Base-by-base conservation (phyloP, 2,329 filamentous ascomycete genomes). In the Ustulina deusta region DNA sequence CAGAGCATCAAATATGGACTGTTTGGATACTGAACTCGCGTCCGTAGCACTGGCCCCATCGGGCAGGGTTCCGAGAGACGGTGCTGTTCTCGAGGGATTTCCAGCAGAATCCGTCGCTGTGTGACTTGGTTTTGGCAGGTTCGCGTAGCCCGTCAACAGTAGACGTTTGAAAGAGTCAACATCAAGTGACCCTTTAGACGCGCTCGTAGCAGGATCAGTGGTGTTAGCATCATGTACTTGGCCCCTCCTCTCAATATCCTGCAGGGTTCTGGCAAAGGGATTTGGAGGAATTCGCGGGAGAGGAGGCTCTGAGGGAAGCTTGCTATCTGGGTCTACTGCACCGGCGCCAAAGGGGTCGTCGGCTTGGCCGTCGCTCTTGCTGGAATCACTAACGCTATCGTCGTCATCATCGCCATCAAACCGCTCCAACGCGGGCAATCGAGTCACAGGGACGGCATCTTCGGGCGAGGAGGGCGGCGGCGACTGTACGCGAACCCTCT, bases 131-230 rank as follows among this genome's bases (percentile, higher is more conserved):
- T 38, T 73, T 34, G 76, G 65, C 51, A 78, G 69, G 48, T 80
- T 85, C 40, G 86, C 77, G 73, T 89, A 87, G 22, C 93, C 93
- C 0, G 92, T 96, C 81, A 96, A 83, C 55, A 96, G 84, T 68
- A 96, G 80, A 66, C 90, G 86, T 75, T 90, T 90, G 80, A 96
- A 96, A 7, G 92, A 89, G 75, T 93, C 89, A 0, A 95, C 93
- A 75, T 96, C 91, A 70, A 95, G 79, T 0, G 88, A 84, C 20
- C 78, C 81, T 71, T 81, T 84, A 9, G 69, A 59, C 44, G 74
- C 75, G 69, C 76, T 64, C 68, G 75, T 13, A 68, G 79, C 74
- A 72, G 79, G 62, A 72, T 78, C 74, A 72, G 79, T 63, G 72
- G 78, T 74, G 25, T 80, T 75, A 20, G 77, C 73, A 44, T 76